Percentiles rank a stretch among this genome's conserved stretches.
Conservation (phyloP, 2,329 filamentous ascomycete genomes). For the Pseudophaeomoniella oleicola region DNA sequence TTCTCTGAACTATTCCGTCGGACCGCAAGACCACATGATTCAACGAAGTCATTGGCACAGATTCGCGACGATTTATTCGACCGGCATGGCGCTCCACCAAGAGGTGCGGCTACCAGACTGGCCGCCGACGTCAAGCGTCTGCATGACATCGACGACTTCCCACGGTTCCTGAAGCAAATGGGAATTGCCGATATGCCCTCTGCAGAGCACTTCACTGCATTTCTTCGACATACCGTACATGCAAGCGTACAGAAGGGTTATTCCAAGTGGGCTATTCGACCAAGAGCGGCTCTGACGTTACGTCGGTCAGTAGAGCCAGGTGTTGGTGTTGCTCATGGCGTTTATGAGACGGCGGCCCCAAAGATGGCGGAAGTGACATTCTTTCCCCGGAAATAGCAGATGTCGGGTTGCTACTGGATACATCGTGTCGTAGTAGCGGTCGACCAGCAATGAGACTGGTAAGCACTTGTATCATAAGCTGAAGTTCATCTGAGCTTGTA, state of each 20-base stretch:
- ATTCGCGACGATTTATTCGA: slow-evolving; percentile 32
- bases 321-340: no score
- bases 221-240: slow-evolving; percentile 5
- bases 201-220: slow-evolving; percentile 2
- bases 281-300: slow-evolving; percentile 1
- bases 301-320: neutral
- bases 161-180: slow-evolving; percentile 29
- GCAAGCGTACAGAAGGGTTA: slow-evolving; percentile 6
- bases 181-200: slow-evolving; percentile 17
- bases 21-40: slow-evolving; percentile 20
- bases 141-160: slow-evolving; percentile 27
- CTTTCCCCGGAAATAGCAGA: no score
- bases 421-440: no score
- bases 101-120: slow-evolving; percentile 23
- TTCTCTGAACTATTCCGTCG: slow-evolving; percentile 36
- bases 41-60: slow-evolving; percentile 18
- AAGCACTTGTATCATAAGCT: no score
- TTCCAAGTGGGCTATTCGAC: slow-evolving; percentile 3
- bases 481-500: no score
- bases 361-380: no score
- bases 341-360: no score
- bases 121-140: slow-evolving; percentile 30
- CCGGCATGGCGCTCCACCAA: slow-evolving; percentile 30
- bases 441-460: no score
- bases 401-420: no score